Evolutionary conservation across 768 basidiomycete genomes (phyloP).

Genomic region (Trametes punicea): DNA sequence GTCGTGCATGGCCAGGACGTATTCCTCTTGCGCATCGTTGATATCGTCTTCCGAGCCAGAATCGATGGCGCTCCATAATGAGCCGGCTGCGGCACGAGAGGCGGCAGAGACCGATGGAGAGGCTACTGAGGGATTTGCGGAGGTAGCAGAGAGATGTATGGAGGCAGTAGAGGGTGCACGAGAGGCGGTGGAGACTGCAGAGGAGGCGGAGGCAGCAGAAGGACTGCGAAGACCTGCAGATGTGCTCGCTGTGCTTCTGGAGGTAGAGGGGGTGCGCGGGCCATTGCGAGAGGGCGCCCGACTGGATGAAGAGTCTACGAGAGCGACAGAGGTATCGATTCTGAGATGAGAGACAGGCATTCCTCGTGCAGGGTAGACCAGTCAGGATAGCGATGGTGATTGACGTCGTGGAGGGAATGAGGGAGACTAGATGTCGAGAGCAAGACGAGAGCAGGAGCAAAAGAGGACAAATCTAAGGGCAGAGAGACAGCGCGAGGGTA

Average conservation of each 20-base stretch:
- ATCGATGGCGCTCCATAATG: constrained; percentile 15
- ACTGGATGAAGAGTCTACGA: constrained; percentile 22
- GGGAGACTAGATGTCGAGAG: not conserved
- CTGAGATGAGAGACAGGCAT: constrained; percentile 30
- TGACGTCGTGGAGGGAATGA: not conserved
- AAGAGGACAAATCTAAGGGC: constrained; percentile 10
- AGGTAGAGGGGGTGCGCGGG: constrained; percentile 4
- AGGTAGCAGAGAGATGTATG: constrained; percentile 10
- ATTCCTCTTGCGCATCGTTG: constrained; percentile 52
- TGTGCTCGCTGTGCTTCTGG: constrained; percentile 25
- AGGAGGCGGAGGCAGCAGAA: constrained; percentile 26
- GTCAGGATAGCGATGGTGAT: not conserved
- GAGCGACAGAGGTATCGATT: constrained; percentile 33
- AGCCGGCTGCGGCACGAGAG: not conserved
- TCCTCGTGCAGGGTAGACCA: not conserved
- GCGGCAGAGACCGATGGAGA: constrained; percentile 8
- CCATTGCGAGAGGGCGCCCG: constrained; percentile 15
- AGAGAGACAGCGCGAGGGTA: constrained; percentile 1
- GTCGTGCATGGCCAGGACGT: constrained; percentile 91
- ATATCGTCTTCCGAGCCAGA: constrained; percentile 20
- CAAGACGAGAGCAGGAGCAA: not conserved
- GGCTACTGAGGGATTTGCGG: constrained; percentile 3
- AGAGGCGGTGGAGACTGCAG: constrained; percentile 23
- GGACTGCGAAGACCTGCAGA: constrained; percentile 25
- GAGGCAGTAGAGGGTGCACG: constrained; percentile 19